Conservation (phyloP, 2,329 filamentous ascomycete species). For the Corniculantispora saksenae region DNA sequence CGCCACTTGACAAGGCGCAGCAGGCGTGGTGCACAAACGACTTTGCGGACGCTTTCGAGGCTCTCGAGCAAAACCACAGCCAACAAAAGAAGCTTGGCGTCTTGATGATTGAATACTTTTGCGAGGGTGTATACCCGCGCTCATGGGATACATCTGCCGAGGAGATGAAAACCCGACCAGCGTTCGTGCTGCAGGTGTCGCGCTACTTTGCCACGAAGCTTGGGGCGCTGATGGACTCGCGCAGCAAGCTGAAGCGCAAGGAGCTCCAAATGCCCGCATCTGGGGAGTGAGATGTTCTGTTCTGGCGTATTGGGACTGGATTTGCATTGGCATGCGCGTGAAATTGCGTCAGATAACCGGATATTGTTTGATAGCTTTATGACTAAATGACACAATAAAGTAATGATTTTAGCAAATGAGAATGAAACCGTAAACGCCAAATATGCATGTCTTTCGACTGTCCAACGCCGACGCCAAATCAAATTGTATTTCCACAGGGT, state of each 20-base stretch:
- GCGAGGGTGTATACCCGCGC: constrained; percentile 32
- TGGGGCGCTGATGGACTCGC: constrained; percentile 22
- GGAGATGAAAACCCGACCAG: constrained; percentile 29
- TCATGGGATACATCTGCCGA: constrained; percentile 30
- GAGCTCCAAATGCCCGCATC: constrained; percentile 25
- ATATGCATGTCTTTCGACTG: neutral
- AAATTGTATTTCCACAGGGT: no score
- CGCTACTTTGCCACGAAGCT: constrained; percentile 34
- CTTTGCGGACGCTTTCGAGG: constrained; percentile 39
- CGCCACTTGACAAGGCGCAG: constrained; percentile 27
- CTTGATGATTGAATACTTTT: constrained; percentile 35
- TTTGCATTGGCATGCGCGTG: neutral
- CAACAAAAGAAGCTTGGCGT: constrained; percentile 27
- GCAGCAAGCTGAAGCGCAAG: constrained; percentile 32
- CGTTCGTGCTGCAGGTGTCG: constrained; percentile 34
- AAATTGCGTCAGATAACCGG: neutral
- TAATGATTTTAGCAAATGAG: neutral
- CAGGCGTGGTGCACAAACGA: constrained; percentile 34
- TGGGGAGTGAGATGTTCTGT: neutral
- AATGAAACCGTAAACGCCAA: neutral
- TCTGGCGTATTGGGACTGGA: neutral
- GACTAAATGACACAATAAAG: neutral
- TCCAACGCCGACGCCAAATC: neutral
- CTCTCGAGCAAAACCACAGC: constrained; percentile 27
- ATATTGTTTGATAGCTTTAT: neutral